Percentiles rank a stretch among this genome's conserved stretches.
phyloP scores from a whole-genome alignment of 768 basidiomycete species.

The Pleurotus platypus region DNA sequence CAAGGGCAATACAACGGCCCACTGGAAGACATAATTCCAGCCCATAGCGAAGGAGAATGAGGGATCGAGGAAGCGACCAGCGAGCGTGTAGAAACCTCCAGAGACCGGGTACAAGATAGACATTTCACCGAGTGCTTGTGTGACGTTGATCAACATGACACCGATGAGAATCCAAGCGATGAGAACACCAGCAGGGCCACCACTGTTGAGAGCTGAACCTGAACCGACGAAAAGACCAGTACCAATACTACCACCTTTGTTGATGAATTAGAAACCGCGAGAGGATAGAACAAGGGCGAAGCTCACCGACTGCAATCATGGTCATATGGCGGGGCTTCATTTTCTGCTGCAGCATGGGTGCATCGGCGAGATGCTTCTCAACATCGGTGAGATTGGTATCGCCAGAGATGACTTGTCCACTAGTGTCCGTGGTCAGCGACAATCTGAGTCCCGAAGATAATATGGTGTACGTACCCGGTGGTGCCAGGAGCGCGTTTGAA shows the following conservation, averaged over 20 bases:
- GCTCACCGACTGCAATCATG: constrained; percentile 47
- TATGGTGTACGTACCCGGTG: constrained; percentile 31
- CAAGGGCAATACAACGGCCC: constrained; percentile 40
- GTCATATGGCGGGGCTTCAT: constrained; percentile 44
- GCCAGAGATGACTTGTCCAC: constrained; percentile 36
- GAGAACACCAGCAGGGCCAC: constrained; percentile 41
- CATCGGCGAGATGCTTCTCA: constrained; percentile 32
- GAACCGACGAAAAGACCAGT: constrained; percentile 48
- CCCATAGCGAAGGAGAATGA: constrained; percentile 48
- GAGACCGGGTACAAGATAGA: constrained; percentile 45
- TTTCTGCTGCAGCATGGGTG: constrained; percentile 44
- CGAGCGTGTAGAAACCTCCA: constrained; percentile 45
- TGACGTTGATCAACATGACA: constrained; percentile 45
- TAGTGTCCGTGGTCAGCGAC: constrained; percentile 12
- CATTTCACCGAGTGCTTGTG: constrained; percentile 50
- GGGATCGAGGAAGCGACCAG: constrained; percentile 43
- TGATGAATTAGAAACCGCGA: neutral
- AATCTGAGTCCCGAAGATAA: neutral
- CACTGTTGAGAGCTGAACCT: constrained; percentile 32
- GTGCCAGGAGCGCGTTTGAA: constrained; percentile 45
- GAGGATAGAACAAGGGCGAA: neutral
- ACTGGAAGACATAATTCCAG: constrained; percentile 47
- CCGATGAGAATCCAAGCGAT: constrained; percentile 44
- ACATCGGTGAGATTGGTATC: constrained; percentile 28
- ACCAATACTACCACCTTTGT: constrained; percentile 42